Percentiles rank a stretch among this genome's conserved stretches.
phyloP scores from a whole-genome alignment of 164 flowering plant species.

The Magnolia officinalis region DNA sequence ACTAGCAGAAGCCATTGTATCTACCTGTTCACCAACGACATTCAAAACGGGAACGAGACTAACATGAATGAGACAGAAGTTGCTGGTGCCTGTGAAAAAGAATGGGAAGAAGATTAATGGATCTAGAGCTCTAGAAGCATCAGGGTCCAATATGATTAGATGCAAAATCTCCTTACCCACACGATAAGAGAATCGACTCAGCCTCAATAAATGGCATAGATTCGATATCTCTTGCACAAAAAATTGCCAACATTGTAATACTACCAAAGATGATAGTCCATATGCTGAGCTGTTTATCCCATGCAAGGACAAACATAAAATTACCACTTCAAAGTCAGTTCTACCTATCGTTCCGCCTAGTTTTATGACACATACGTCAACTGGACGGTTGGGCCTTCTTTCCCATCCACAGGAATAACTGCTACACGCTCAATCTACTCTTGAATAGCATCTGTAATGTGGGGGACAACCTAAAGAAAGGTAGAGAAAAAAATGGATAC shows the following conservation, averaged over 20 bases:
- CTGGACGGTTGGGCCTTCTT: conserved; percentile 56
- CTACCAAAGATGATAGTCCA: not conserved
- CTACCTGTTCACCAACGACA: conserved; percentile 95
- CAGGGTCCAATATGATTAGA: not conserved
- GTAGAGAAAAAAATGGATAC: not conserved
- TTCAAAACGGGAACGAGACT: conserved; percentile 92
- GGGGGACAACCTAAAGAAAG: conserved; percentile 73
- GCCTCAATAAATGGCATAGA: conserved; percentile 96
- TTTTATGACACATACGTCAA: conserved; percentile 91
- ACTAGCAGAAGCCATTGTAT: not conserved
- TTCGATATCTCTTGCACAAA: conserved; percentile 84
- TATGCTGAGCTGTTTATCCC: not conserved
- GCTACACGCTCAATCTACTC: conserved; percentile 94
- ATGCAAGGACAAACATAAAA: not conserved
- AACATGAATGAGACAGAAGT: conserved; percentile 92
- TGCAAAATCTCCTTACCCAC: conserved; percentile 51
- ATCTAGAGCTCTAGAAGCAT: not conserved
- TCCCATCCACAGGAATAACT: conserved; percentile 80
- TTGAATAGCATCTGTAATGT: conserved; percentile 91
- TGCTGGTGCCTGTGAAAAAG: conserved; percentile 57
- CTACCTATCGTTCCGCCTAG: conserved; percentile 95
- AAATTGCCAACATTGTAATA: not conserved
- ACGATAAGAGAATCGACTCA: conserved; percentile 87
- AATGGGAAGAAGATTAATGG: not conserved
- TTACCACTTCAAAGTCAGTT: not conserved